Conservation (phyloP, 805 yeast species). For the Yamadazyma kitorensis region DNA sequence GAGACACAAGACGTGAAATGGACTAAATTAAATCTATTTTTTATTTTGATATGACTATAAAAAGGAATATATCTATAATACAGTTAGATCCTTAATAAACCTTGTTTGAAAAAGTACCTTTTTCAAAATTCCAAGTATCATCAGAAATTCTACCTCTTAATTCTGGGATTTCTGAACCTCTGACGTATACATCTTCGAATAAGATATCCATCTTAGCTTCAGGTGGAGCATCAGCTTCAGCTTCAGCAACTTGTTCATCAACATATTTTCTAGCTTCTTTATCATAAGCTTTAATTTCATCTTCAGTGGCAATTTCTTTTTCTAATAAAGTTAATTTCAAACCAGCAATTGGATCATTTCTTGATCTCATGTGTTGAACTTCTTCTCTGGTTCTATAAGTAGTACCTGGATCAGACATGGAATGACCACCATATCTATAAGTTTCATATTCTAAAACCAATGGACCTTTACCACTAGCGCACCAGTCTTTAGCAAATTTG, state of each 20-base stretch:
- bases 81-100: constrained; percentile 40
- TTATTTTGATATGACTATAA: background rate
- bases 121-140: constrained; percentile 85
- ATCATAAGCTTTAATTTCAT: constrained; percentile 90
- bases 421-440: constrained; percentile 99
- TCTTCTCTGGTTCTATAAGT: constrained; percentile 99
- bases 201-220: constrained; percentile 92
- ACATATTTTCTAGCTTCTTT: constrained; percentile 95
- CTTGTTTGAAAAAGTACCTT: constrained; percentile 44
- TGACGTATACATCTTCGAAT: constrained; percentile 95
- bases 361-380: constrained; percentile 98
- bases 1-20: too few species aligned
- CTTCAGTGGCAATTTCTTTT: constrained; percentile 84
- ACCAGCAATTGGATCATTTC: constrained; percentile 97
- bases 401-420: constrained; percentile 99
- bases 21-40: too few species aligned
- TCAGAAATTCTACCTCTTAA: constrained; percentile 96
- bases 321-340: constrained; percentile 84
- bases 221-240: constrained; percentile 93
- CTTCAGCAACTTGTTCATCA: constrained; percentile 89
- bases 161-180: constrained; percentile 88
- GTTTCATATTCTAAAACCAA: constrained; percentile 95
- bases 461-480: constrained; percentile 91
- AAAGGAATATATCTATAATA: background rate
- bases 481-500: constrained; percentile 96